phyloP scores from a whole-genome alignment of 345 rosid species.

The Orychophragmus violaceus region DNA sequence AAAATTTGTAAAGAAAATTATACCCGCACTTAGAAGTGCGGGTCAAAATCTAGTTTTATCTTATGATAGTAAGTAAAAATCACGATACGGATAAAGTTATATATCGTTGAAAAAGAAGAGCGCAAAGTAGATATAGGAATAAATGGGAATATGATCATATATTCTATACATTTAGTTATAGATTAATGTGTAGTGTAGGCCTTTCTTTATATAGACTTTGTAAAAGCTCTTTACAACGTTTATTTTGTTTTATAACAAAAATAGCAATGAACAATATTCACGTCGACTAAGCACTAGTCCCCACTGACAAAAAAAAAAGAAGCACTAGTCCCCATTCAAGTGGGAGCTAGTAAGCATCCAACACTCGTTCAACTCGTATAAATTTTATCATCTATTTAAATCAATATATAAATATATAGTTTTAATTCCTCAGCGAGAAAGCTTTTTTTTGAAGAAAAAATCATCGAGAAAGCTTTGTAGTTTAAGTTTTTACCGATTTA shows the following conservation, averaged over 20 bases:
- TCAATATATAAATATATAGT: background rate
- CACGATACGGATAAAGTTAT: too few relatives aligned
- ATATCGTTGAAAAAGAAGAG: too few relatives aligned
- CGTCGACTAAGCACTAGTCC: slow-evolving; percentile 29
- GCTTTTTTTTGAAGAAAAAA: too few relatives aligned
- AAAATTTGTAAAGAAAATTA: too few relatives aligned
- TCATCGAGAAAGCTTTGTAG: too few relatives aligned
- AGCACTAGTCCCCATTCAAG: slow-evolving; percentile 28
- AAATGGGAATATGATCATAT: background rate
- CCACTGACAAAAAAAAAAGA: too few relatives aligned
- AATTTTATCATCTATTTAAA: background rate
- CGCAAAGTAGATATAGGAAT: too few relatives aligned
- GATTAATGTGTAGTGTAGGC: background rate
- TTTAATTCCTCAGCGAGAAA: slow-evolving; percentile 18
- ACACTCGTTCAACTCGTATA: slow-evolving; percentile 12
- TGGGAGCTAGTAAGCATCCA: slow-evolving; percentile 29
- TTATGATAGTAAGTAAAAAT: too few relatives aligned
- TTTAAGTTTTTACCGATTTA: too few relatives aligned
- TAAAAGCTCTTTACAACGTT: slow-evolving; percentile 20
- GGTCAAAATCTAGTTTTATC: too few relatives aligned
- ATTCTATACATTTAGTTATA: too few relatives aligned
- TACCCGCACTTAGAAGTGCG: too few relatives aligned
- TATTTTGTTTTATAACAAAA: slow-evolving; percentile 9
- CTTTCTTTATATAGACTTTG: slow-evolving; percentile 10
- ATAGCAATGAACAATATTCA: slow-evolving; percentile 4